Evolutionary conservation across 768 basidiomycete species (phyloP).

Genomic region (Leccinum variicolor): DNA sequence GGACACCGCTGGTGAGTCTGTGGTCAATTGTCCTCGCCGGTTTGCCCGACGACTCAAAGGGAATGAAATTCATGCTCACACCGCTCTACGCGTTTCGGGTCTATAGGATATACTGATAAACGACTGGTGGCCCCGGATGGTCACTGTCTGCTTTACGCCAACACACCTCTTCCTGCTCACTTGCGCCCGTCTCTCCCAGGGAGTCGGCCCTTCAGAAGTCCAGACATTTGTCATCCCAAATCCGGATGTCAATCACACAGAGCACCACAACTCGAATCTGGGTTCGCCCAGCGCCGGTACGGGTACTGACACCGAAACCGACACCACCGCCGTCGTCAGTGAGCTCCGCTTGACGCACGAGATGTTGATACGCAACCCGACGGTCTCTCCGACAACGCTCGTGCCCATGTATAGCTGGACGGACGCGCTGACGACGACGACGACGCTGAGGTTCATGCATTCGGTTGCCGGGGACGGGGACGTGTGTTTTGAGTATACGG

Average conservation of each 20-base stretch:
- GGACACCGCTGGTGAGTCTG: conserved; percentile 8
- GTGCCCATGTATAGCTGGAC: conserved; percentile 9
- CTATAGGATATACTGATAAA: conserved; percentile 12
- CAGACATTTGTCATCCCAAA: conserved; percentile 16
- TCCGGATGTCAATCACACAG: no score
- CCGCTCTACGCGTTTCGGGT: no score
- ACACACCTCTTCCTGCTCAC: conserved; percentile 14
- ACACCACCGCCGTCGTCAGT: neutral
- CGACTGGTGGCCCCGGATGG: conserved; percentile 11
- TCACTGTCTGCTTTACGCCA: conserved; percentile 10
- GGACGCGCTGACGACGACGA: conserved; percentile 8
- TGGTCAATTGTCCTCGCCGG: no score
- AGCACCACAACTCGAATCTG: neutral
- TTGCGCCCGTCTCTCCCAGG: conserved; percentile 7
- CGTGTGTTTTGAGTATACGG: conserved; percentile 10
- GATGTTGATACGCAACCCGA: neutral
- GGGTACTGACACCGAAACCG: neutral
- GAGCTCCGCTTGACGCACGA: conserved; percentile 23
- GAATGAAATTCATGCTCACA: no score
- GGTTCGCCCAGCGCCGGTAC: neutral
- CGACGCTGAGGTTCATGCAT: conserved; percentile 22
- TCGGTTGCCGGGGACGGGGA: neutral
- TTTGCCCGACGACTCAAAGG: no score
- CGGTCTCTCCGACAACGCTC: neutral
- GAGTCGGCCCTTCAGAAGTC: conserved; percentile 8